Evolutionary conservation across 768 basidiomycete genomes (phyloP), one percentile per base, ranked within the genome.

Genomic region (Lentinula aciculospora): DNA sequence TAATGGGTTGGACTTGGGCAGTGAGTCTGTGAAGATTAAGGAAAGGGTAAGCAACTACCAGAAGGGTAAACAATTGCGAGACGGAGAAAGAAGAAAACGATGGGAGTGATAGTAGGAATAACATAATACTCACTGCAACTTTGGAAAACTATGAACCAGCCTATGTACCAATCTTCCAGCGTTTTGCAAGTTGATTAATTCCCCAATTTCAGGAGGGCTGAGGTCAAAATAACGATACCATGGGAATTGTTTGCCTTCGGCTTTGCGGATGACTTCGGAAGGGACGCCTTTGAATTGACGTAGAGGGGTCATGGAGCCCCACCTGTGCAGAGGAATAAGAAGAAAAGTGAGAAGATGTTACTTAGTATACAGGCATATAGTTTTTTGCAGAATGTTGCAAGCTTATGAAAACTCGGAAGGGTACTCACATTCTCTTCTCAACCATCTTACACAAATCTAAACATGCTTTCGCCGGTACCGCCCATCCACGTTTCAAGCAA

Each of bases 141-240:
- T 96, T 0, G 97, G 97, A 85, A 99, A 98, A 65, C 80, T 92
- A 64, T 99, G 96, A 0, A 98, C 95, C 7, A 98, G 83, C 12
- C 89, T 83, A 66, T 98, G 94, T 0, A 98, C 91, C 2, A 94
- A 80, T 42, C 87, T 84, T 21, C 96, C 97, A 25, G 95, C 94
- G 61, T 95, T 95, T 25, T 91, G 92, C 51, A 98, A 83, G 23
- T 94, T 94, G 53, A 99, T 86, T 0, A 98, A 79, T 72, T 99
- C 97, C 13, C 94, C 95, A 48, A 99, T 87, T 71, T 98, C 96
- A 2, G 92, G 92, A 0, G 91, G 91, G 53, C 73, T 84, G 77
- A 98, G 75, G 67, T 98, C 96, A 62, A 96, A 98, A 75, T 98
- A 98, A 25, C 95, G 88, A 67, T 97, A 91, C 94, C 94, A 97